Percentiles rank a stretch among this genome's conserved stretches.
phyloP scores from a whole-genome alignment of 1,284 basidiomycete genomes.

The Cryptococcus sp. region DNA sequence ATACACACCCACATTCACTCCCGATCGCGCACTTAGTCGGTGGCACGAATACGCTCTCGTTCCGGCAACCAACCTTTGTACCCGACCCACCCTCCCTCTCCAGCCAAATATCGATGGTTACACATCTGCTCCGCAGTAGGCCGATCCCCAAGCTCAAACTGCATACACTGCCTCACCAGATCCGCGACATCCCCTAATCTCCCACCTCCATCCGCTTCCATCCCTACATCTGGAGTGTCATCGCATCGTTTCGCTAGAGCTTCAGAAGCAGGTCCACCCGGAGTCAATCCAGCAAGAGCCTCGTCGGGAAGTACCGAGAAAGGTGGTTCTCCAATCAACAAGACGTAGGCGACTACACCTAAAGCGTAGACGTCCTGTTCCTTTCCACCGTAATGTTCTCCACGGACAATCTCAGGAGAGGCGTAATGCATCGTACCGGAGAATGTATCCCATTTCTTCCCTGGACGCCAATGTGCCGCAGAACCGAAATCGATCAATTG shows the following conservation, averaged over 20 bases:
- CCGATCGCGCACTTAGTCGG: too few relatives aligned
- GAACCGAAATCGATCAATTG: constrained; percentile 93
- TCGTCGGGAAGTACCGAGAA: constrained; percentile 58
- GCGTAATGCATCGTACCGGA: constrained; percentile 83
- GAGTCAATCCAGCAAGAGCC: constrained; percentile 32
- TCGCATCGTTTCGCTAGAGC: constrained; percentile 38
- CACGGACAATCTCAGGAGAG: constrained; percentile 91
- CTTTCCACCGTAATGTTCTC: constrained; percentile 90
- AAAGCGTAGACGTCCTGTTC: constrained; percentile 99
- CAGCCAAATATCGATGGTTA: constrained; percentile 39
- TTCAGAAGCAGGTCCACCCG: constrained; percentile 25
- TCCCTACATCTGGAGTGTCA: constrained; percentile 28
- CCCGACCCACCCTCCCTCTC: constrained; percentile 39
- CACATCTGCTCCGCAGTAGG: constrained; percentile 42
- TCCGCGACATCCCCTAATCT: constrained; percentile 43
- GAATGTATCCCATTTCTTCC: constrained; percentile 93
- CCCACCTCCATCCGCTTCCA: constrained; percentile 44
- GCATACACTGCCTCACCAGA: constrained; percentile 43
- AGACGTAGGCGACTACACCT: constrained; percentile 94
- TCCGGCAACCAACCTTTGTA: constrained; percentile 32
- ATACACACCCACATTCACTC: too few relatives aligned
- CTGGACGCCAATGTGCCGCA: constrained; percentile 64
- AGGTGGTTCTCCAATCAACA: constrained; percentile 91
- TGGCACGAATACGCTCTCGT: not conserved
- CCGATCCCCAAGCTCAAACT: constrained; percentile 34